These are phyloP conservation scores for Cercospora berteroae DNA, from an alignment of 2,329 filamentous ascomycete species.

Conservation along the genomic window DNA sequence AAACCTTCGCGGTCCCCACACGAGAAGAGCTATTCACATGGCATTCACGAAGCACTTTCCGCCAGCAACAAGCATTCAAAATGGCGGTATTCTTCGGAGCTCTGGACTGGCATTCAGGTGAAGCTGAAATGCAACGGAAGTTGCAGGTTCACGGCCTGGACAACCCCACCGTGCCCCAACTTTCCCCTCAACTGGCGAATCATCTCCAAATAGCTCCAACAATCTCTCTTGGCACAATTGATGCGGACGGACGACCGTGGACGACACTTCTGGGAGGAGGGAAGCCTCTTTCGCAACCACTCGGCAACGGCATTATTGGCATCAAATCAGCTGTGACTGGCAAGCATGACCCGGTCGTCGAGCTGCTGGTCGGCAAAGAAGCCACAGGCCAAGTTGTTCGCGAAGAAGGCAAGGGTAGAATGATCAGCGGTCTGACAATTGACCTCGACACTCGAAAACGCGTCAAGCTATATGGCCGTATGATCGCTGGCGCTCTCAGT, in stretches of 20 bases:
- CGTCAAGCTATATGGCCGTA: slow-evolving; percentile 69
- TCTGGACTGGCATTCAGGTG: slow-evolving; percentile 4
- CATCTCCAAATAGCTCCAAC: slow-evolving; percentile 64
- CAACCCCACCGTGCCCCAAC: slow-evolving; percentile 46
- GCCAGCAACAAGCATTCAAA: background rate
- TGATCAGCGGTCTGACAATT: slow-evolving; percentile 63
- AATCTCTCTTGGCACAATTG: slow-evolving; percentile 70
- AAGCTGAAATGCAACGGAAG: slow-evolving; percentile 5
- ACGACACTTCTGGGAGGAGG: slow-evolving; percentile 75
- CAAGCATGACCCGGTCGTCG: slow-evolving; percentile 66
- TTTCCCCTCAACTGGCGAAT: slow-evolving; percentile 60
- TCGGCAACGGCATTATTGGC: slow-evolving; percentile 64
- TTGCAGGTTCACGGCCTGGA: slow-evolving; percentile 5
- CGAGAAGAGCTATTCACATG: background rate
- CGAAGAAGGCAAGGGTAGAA: slow-evolving; percentile 44
- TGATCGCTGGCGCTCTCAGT: slow-evolving; percentile 62
- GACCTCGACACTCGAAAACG: slow-evolving; percentile 66
- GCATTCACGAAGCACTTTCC: background rate
- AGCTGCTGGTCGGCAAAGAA: slow-evolving; percentile 55
- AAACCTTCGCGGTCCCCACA: background rate
- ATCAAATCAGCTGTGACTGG: slow-evolving; percentile 61
- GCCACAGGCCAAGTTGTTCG: slow-evolving; percentile 47
- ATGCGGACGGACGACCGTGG: slow-evolving; percentile 67
- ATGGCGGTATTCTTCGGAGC: slow-evolving; percentile 10
- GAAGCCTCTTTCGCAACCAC: slow-evolving; percentile 62